A percentile compares a stretch with the other conserved stretches of the same genome.
phyloP scores from a whole-genome alignment of 352 stramenopile genomes.

The Phytopythium helicoides region DNA sequence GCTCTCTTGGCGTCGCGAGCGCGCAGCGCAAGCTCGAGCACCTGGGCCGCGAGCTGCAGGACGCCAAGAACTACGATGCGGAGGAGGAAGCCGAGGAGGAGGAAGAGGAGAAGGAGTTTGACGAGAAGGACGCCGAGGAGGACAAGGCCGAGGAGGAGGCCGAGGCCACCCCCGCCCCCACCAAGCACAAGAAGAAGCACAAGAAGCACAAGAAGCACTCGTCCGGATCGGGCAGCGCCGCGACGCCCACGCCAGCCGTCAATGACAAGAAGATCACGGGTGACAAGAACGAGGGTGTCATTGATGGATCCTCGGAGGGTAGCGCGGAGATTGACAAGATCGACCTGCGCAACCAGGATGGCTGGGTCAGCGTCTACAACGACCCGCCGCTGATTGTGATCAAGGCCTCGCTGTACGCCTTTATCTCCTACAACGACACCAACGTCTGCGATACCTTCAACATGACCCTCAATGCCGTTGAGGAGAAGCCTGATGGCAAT shows the following conservation, averaged over 20 bases:
- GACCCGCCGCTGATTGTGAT: constrained; percentile 76
- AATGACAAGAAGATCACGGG: no score
- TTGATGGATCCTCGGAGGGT: constrained; percentile 76
- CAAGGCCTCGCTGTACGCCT: constrained; percentile 79
- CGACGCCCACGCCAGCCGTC: constrained; percentile 2
- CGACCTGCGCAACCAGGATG: constrained; percentile 63
- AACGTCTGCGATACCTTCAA: no score
- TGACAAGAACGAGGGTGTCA: constrained; percentile 75
- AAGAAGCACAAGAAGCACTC: constrained; percentile 34
- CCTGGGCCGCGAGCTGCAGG: constrained; percentile 2
- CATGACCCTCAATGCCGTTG: constrained; percentile 84
- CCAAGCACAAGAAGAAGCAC: constrained; percentile 54
- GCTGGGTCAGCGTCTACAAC: constrained; percentile 82
- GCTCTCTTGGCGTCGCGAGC: constrained; percentile 24
- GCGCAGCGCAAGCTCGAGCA: constrained; percentile 21
- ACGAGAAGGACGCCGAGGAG: no score
- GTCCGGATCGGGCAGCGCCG: not conserved
- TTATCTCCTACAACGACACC: no score
- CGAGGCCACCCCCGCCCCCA: constrained; percentile 13
- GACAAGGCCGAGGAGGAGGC: constrained; percentile 13
- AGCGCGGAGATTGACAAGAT: constrained; percentile 86
- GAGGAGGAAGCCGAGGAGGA: constrained; percentile 12
- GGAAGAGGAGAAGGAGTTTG: constrained; percentile 16
- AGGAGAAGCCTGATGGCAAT: constrained; percentile 76
- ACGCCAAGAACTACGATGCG: constrained; percentile 2